A percentile compares a stretch with the other conserved stretches of the same genome.
phyloP scores from a whole-genome alignment of 2,329 filamentous ascomycete species.

The Colletotrichum cordylinicola region DNA sequence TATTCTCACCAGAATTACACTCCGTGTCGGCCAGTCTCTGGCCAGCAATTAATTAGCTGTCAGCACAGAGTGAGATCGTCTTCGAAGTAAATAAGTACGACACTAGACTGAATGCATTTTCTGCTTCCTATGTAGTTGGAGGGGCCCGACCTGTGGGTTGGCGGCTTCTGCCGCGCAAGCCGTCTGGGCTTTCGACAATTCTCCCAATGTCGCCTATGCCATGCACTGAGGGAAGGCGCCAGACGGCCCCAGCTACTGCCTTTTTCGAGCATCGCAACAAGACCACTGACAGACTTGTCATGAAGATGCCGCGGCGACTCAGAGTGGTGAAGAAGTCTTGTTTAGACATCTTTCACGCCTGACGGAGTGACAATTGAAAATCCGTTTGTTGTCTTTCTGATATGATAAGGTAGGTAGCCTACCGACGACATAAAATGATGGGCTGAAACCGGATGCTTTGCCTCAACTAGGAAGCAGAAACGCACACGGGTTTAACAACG shows the following conservation, averaged over 20 bases:
- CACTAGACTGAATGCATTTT: no score
- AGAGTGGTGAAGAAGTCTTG: no score
- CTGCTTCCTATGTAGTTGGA: background rate
- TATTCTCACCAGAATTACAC: background rate
- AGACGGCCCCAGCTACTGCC: background rate
- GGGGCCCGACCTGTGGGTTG: background rate
- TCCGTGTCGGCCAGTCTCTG: background rate
- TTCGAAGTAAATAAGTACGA: background rate
- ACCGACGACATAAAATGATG: background rate
- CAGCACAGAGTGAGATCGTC: background rate
- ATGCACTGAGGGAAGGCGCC: background rate
- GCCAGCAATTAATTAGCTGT: background rate
- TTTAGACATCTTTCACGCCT: no score
- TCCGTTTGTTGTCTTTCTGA: no score
- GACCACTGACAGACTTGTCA: background rate
- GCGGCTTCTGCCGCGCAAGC: accelerated
- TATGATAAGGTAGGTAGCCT: no score
- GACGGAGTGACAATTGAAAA: no score
- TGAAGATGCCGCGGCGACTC: no score
- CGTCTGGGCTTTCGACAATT: background rate
- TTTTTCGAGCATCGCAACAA: background rate
- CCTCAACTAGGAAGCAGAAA: background rate
- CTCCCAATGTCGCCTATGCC: background rate
- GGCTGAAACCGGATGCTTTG: background rate
- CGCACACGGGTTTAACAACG: background rate